Base-by-base conservation (phyloP, 2,329 filamentous ascomycete genomes). In the Colletotrichum salicis region DNA sequence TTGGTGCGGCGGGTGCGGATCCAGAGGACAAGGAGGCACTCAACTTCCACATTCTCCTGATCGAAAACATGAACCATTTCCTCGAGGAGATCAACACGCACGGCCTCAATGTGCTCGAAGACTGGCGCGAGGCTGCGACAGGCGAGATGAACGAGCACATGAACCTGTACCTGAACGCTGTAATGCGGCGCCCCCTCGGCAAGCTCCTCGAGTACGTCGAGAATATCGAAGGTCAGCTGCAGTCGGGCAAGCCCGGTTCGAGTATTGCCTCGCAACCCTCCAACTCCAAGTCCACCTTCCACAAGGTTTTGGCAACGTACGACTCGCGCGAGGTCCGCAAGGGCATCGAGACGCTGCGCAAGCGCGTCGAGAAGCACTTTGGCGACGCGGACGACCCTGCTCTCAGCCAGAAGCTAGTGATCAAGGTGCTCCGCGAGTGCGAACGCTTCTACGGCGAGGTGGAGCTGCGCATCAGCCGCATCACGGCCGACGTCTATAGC, bases 51-150 rank as follows among this genome's bases (percentile, higher is more conserved):
- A 97, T 99, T 77, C 88, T 98, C 41, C 88, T 98, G 65, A 98
- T 99, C 76, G 96, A 99, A 82, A 99, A 99, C 81, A 98, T 98
- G 95, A 97, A 98, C 79, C 95, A 97, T 82, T 98, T 97, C 83
- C 86, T 96, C 12, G 95, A 98, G 80, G 95, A 98, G 81, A 93
- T 97, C 10, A 94, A 97, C 75, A 87, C 92, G 19, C 88, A 90
- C 22, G 88, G 89, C 48, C 90, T 96, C 73, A 88, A 93, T 8
- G 90, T 97, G 1, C 87, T 98, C 5, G 91, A 94, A 72, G 91
- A 94, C 76, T 98, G 95, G 94, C 93, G 91, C 78, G 89, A 91
- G 51, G 92, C 92, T 69, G 96, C 96, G 1, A 86, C 89, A 37
- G 87, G 90, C 57, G 95, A 97, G 82, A 91, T 97, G 81, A 86